Percentiles rank a stretch among this genome's conserved stretches.
Evolutionary conservation across 2,329 filamentous ascomycete genomes (phyloP).

Genomic region (Penicillium nordicum): DNA sequence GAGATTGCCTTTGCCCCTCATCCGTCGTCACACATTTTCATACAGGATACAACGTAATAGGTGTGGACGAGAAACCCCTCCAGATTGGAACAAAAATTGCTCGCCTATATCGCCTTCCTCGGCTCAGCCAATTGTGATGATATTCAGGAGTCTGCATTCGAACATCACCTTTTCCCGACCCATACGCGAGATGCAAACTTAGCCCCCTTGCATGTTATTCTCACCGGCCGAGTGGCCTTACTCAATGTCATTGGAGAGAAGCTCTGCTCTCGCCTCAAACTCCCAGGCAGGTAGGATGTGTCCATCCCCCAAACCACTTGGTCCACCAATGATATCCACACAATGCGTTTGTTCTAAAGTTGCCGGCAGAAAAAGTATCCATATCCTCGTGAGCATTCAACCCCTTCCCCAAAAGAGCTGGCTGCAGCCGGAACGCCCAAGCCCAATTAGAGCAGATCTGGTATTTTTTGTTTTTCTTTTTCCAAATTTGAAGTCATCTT

Average conservation of each 20-base stretch:
- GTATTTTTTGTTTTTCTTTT: too few relatives aligned
- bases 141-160: slow-evolving; percentile 10
- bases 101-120: background rate
- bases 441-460: background rate
- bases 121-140: background rate
- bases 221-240: slow-evolving; percentile 6
- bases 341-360: background rate
- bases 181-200: slow-evolving; percentile 14
- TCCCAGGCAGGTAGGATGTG: background rate
- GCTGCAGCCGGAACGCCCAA: background rate
- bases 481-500: background rate
- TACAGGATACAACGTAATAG: background rate
- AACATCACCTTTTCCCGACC: slow-evolving; percentile 5
- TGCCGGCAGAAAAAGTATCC: background rate
- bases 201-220: slow-evolving; percentile 18
- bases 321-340: background rate
- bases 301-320: background rate
- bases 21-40: slow-evolving; percentile 15
- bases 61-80: background rate
- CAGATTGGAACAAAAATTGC: background rate
- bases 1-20: slow-evolving; percentile 16
- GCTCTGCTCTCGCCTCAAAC: background rate
- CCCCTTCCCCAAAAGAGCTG: background rate
- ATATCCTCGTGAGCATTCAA: slow-evolving; percentile 1
- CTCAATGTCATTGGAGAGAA: slow-evolving; percentile 11